These are phyloP conservation scores for Cordyceps pruinosa DNA, from an alignment of 2,329 filamentous ascomycete genomes.

Conservation along the genomic window DNA sequence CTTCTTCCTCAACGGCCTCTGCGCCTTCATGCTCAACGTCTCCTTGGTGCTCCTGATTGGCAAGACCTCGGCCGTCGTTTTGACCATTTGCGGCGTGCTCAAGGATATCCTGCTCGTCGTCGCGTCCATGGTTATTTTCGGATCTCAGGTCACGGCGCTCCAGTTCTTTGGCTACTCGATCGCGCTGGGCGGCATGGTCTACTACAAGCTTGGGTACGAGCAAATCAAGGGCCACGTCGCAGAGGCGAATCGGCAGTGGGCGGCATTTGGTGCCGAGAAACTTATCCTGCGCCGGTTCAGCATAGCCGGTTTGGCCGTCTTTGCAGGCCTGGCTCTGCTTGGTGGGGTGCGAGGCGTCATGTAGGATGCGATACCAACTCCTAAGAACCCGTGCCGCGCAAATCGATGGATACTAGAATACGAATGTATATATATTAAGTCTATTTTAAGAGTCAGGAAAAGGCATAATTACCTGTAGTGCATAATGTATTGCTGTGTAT, in stretches of 20 bases:
- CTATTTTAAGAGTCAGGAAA: neutral
- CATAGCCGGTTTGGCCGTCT: slow-evolving; percentile 26
- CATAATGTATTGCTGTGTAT: neutral
- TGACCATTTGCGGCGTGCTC: slow-evolving; percentile 80
- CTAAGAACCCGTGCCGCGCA: neutral
- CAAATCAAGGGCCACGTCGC: slow-evolving; percentile 66
- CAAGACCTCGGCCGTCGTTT: slow-evolving; percentile 78
- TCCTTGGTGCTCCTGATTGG: slow-evolving; percentile 84
- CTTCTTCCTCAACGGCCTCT: slow-evolving; percentile 68
- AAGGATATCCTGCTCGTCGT: slow-evolving; percentile 80
- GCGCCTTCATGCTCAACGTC: slow-evolving; percentile 76
- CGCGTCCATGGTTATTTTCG: slow-evolving; percentile 76
- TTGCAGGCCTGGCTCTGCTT: neutral
- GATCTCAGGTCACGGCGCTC: slow-evolving; percentile 63
- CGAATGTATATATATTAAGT: neutral
- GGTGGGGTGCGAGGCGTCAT: neutral
- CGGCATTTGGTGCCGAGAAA: slow-evolving; percentile 63
- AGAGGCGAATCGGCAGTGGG: slow-evolving; percentile 64
- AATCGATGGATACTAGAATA: neutral
- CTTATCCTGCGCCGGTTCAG: slow-evolving; percentile 64
- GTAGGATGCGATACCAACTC: neutral
- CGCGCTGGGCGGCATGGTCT: slow-evolving; percentile 69
- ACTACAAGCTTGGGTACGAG: slow-evolving; percentile 71
- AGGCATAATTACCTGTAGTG: neutral
- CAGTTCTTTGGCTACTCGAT: slow-evolving; percentile 83